Base-by-base conservation (phyloP, 352 stramenopile species). In the Globisporangium solare region DNA sequence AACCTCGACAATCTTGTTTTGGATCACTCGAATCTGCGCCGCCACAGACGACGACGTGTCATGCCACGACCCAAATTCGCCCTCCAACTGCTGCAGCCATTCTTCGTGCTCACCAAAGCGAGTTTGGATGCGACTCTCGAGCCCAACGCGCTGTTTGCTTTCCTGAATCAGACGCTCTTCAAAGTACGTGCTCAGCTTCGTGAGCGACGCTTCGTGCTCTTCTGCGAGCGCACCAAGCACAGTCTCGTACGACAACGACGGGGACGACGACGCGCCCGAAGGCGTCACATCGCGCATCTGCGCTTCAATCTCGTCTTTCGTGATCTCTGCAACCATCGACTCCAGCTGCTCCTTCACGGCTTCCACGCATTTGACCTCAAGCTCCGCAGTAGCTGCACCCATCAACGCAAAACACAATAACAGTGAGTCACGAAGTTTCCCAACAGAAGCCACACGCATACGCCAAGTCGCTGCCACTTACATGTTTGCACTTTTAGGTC, bases 41-140 rank as follows among this genome's bases (percentile, higher is more conserved):
- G 65, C 56, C 1, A 76, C 68, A 0, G 62, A 69, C 51, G 68
- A 68, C 27, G 68, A 71, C 17, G 66, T 58, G 53, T 82, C 73
- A 43, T 88, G 71, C 59, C 70, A 70, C 31, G 72, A 82, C 3
- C 73, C 71, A 54, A 86, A 83, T 6, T 82, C 79, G 31, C 76
- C 76, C 61, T 92, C 82, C 3, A 92, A 68, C 56, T 92, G 83
- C 54, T 89, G 83, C 10, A 93, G 54, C 83, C 83, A 91, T 58
- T 93, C 80, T 46, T 89, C 83, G 18, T 90, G 79, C 35, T 89
- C 76, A 3, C 67, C 66, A 5, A 88, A 68, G 14, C 83, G 78
- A 3, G 56, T 66, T 6, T 76, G 65, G n/a, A 91, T 61, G n/a
- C 76, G 78, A 20, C 64, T 68, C 60, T 93, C 83, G 2, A 91